Conservation (phyloP, 306 rosid genomes). For the Acacia melanoxylon region DNA sequence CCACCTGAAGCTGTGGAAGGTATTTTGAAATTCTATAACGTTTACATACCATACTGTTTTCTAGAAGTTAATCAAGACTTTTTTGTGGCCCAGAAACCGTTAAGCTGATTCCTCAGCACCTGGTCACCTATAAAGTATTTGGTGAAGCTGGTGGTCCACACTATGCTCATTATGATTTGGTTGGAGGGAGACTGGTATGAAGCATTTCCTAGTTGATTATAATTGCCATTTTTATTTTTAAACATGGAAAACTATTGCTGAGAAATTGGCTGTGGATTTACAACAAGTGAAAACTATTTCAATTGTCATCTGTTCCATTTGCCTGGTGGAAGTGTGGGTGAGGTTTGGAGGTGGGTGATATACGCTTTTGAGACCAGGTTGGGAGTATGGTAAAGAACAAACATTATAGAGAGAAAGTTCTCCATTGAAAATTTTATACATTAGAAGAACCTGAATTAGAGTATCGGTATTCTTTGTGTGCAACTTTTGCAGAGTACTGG, state of each 20-base stretch:
- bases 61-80: constrained; percentile 23
- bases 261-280: not conserved
- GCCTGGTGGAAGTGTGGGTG: not conserved
- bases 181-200: constrained; percentile 92
- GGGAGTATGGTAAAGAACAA: not conserved
- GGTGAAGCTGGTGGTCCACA: constrained; percentile 89
- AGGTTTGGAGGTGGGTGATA: not conserved
- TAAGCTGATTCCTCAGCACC: constrained; percentile 78
- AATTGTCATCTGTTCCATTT: not conserved
- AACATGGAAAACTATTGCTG: not conserved
- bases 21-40: constrained; percentile 32
- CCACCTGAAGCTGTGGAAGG: constrained; percentile 99
- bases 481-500: too few relatives aligned
- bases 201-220: constrained; percentile 13
- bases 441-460: too few relatives aligned
- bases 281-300: not conserved
- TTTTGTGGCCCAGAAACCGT: constrained; percentile 60
- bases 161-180: constrained; percentile 98
- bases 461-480: too few relatives aligned
- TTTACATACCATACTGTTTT: constrained; percentile 16
- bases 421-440: too few relatives aligned
- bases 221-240: constrained; percentile 15
- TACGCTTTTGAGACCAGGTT: not conserved
- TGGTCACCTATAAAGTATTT: constrained; percentile 70
- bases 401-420: too few relatives aligned